A percentile compares a stretch with the other conserved stretches of the same genome.
Evolutionary conservation across 495 filamentous ascomycete species (phyloP).

Genomic region (Penicillium turbatum): DNA sequence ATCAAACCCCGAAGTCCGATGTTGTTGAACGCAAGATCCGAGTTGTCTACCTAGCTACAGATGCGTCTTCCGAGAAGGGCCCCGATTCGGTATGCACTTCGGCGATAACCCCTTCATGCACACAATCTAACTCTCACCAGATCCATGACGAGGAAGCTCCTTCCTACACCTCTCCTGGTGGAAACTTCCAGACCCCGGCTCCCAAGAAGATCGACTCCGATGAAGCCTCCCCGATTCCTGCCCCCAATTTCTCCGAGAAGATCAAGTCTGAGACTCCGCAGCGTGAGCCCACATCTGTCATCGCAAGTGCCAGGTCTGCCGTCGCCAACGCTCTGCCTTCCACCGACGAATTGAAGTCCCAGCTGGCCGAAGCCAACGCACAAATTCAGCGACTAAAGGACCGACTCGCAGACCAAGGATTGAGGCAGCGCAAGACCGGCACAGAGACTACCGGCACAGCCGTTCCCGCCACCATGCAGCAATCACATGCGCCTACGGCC

Average conservation of each 20-base stretch:
- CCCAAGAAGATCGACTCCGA: conserved; percentile 32
- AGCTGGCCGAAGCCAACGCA: conserved; percentile 72
- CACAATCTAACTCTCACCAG: conserved; percentile 12
- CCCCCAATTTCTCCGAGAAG: conserved; percentile 44
- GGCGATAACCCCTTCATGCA: not conserved
- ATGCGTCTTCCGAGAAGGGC: conserved; percentile 39
- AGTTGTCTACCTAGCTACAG: conserved; percentile 72
- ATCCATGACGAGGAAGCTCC: conserved; percentile 47
- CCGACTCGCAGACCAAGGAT: conserved; percentile 62
- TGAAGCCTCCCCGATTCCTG: conserved; percentile 35
- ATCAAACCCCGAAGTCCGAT: conserved; percentile 67
- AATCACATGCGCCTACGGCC: conserved; percentile 46
- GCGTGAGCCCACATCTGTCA: conserved; percentile 4
- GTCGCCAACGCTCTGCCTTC: conserved; percentile 44
- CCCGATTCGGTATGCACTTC: conserved; percentile 45
- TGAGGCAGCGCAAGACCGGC: conserved; percentile 62
- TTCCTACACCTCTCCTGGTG: conserved; percentile 52
- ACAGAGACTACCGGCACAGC: conserved; percentile 39
- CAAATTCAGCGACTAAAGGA: conserved; percentile 67
- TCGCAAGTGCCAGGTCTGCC: conserved; percentile 37
- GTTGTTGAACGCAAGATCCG: conserved; percentile 95
- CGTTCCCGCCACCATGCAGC: conserved; percentile 41
- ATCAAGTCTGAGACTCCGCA: conserved; percentile 36
- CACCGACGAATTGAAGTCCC: conserved; percentile 61
- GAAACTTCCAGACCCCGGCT: conserved; percentile 48